Conservation (phyloP, 257 asterid genomes). For the Oldenlandia corymbosa region DNA sequence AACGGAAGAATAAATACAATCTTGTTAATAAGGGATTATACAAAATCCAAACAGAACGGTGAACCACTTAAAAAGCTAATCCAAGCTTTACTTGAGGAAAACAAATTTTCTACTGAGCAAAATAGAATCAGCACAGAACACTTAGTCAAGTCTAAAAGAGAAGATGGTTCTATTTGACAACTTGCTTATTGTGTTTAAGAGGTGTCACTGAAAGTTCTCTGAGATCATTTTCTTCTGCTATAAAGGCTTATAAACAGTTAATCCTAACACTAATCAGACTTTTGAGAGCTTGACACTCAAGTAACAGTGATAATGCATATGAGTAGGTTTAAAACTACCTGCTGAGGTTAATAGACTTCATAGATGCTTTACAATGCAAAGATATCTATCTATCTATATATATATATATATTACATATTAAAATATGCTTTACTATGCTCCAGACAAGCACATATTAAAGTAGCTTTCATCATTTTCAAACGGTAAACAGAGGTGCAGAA, state of each 20-base stretch:
- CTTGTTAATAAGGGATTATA: too few relatives aligned
- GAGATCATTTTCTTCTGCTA: not conserved
- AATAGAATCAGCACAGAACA: not conserved
- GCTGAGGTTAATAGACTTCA: not conserved
- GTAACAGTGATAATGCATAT: not conserved
- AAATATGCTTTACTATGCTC: too few relatives aligned
- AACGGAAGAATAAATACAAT: slow-evolving; percentile 15
- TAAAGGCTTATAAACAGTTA: not conserved
- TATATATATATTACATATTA: too few relatives aligned
- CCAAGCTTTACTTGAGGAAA: not conserved
- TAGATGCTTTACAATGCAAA: not conserved
- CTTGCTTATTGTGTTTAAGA: not conserved
- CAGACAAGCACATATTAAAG: not conserved
- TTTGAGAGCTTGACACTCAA: not conserved
- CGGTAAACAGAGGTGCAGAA: not conserved
- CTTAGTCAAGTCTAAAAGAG: not conserved
- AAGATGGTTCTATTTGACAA: not conserved
- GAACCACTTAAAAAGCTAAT: not conserved
- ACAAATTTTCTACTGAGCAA: not conserved
- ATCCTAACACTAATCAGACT: not conserved
- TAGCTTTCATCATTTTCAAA: not conserved
- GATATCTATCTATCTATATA: not conserved
- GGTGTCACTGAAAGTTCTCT: not conserved
- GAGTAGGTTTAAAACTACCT: not conserved
- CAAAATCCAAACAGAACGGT: slow-evolving; percentile 1